These are phyloP conservation scores for Albatrellus sp. DNA, from an alignment of 1,284 basidiomycete genomes.

Conservation along the genomic window DNA sequence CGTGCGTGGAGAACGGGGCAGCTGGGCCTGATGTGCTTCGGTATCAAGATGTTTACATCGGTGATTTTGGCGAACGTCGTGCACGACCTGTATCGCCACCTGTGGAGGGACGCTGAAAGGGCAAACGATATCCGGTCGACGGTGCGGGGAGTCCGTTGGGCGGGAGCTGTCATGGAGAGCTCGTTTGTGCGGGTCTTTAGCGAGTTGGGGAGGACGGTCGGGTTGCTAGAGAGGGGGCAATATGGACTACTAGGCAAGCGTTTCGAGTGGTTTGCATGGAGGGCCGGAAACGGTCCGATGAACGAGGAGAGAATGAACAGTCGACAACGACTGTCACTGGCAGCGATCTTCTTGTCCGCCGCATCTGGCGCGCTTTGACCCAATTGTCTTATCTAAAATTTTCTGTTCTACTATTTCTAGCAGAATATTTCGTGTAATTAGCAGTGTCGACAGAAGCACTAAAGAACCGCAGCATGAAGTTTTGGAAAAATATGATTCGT, in stretches of 20 bases:
- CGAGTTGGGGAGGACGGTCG: slow-evolving; percentile 35
- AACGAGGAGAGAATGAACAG: slow-evolving; percentile 31
- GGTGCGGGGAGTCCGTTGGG: slow-evolving; percentile 23
- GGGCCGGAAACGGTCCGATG: slow-evolving; percentile 26
- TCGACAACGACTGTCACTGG: slow-evolving; percentile 16
- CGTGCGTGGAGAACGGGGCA: slow-evolving; percentile 8
- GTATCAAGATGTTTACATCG: slow-evolving; percentile 14
- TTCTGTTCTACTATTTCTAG: too few species aligned
- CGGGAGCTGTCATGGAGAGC: slow-evolving; percentile 33
- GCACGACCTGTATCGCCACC: slow-evolving; percentile 36
- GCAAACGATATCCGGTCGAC: slow-evolving; percentile 22
- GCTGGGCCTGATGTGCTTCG: slow-evolving; percentile 10
- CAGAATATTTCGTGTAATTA: too few species aligned
- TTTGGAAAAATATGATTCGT: too few species aligned
- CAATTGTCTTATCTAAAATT: too few species aligned
- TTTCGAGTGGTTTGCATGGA: slow-evolving; percentile 45
- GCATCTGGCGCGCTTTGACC: background rate
- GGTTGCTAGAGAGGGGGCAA: slow-evolving; percentile 33
- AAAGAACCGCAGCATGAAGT: too few species aligned
- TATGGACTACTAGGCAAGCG: slow-evolving; percentile 23
- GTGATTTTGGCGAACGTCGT: slow-evolving; percentile 30
- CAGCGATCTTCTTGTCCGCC: slow-evolving; percentile 9
- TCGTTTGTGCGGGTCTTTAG: slow-evolving; percentile 36
- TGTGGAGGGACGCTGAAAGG: slow-evolving; percentile 26
- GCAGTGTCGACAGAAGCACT: too few species aligned